Conservation (phyloP, 2,329 filamentous ascomycete genomes). For the Nigrospora sphaerica region DNA sequence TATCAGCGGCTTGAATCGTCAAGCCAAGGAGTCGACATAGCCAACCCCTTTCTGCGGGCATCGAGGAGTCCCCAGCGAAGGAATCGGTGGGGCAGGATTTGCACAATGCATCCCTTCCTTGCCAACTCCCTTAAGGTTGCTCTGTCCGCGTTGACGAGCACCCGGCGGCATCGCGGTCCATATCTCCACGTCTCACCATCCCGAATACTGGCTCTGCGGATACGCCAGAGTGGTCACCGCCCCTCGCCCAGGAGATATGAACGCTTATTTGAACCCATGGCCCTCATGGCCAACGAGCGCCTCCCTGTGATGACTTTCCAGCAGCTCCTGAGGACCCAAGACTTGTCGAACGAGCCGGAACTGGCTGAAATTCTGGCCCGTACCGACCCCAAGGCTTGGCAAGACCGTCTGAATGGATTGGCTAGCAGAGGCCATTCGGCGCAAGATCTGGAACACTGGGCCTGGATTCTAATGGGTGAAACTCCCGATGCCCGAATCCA, state of each 20-base stretch:
- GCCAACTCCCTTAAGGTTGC: too few species aligned
- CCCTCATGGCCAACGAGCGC: conserved; percentile 14
- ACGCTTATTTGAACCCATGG: conserved; percentile 1
- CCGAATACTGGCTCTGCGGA: conserved; percentile 1
- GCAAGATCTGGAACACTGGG: conserved; percentile 29
- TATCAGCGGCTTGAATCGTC: too few species aligned
- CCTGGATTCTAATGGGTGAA: conserved; percentile 30
- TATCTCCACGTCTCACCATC: background rate
- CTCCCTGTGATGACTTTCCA: conserved; percentile 20
- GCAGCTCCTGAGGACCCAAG: conserved; percentile 13
- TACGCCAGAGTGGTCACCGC: background rate
- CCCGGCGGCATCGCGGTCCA: background rate
- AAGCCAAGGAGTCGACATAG: too few species aligned
- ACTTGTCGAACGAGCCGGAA: conserved; percentile 10
- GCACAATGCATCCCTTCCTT: conserved; percentile 5
- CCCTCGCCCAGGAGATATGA: conserved; percentile 1
- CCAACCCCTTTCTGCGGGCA: too few species aligned
- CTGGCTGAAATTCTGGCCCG: conserved; percentile 6
- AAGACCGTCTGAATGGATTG: conserved; percentile 19
- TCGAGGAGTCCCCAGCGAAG: too few species aligned
- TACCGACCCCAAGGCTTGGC: conserved; percentile 19
- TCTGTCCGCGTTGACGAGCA: background rate
- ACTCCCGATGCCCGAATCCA: conserved; percentile 26
- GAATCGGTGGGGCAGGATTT: too few species aligned
- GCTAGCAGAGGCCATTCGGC: conserved; percentile 22